Evolutionary conservation across 169 alveolate genomes (phyloP).

Genomic region (Cryptosporidium muris): DNA sequence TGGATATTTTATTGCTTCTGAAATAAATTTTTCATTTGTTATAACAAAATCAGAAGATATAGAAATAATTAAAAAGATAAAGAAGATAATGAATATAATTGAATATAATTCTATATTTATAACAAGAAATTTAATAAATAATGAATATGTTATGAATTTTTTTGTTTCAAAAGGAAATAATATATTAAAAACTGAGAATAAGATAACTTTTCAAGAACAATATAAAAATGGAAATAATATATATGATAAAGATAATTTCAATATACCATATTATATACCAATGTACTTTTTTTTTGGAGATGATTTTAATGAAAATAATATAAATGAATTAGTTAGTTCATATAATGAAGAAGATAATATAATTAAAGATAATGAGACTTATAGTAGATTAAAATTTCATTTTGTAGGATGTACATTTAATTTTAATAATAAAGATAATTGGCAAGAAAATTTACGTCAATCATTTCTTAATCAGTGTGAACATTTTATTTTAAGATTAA

Average conservation of each 20-base stretch:
- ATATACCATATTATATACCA: slow-evolving; percentile 38
- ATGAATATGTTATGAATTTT: background rate
- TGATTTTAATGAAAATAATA: background rate
- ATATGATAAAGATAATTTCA: background rate
- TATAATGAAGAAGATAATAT: background rate
- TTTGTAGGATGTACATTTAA: slow-evolving; percentile 48
- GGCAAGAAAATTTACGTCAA: slow-evolving; percentile 2
- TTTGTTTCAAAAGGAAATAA: background rate
- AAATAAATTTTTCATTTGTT: slow-evolving; percentile 32
- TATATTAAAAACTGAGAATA: too few species aligned
- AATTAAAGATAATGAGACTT: background rate
- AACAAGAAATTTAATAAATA: background rate
- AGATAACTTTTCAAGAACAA: background rate
- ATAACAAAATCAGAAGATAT: background rate
- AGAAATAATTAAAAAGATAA: background rate
- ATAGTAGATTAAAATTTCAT: slow-evolving; percentile 9
- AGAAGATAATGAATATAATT: slow-evolving; percentile 13
- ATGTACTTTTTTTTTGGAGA: slow-evolving; percentile 19
- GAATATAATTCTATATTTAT: slow-evolving; percentile 11
- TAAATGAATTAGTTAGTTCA: slow-evolving; percentile 27
- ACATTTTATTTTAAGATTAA: slow-evolving; percentile 16
- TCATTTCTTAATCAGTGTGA: slow-evolving; percentile 35
- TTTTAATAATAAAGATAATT: slow-evolving; percentile 1
- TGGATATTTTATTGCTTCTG: slow-evolving; percentile 26
- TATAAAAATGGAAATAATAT: slow-evolving; percentile 15